Base-by-base conservation (phyloP, 2,329 filamentous ascomycete species). In the Penicillium aurantiogriseum region DNA sequence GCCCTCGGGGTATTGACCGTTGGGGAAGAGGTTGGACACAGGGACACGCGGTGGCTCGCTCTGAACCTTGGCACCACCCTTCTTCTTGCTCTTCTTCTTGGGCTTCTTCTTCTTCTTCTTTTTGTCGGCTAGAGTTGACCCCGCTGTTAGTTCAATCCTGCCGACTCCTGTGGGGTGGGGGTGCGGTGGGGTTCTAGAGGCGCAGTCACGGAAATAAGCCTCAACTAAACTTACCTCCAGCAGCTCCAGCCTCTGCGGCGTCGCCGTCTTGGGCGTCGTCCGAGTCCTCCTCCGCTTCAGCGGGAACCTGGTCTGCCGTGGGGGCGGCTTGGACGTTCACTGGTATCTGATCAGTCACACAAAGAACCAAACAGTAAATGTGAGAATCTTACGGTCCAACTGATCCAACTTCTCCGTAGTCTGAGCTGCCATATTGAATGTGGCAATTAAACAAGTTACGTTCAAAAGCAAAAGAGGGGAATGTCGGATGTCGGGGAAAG, bases 61-160 rank as follows among this genome's bases (percentile, higher is more conserved):
- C 77, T 95, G 91, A 47, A 82, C 81, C 55, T 88, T 91, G 51
- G 87, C 81, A 7, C 72, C 76, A 19, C 66, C 76, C 62, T 77
- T 79, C 69, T 86, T 89, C 83, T 89, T 88, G 80, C 86, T 88
- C 74, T 86, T 87, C 72, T 87, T 84, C 77, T 85, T 88, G 81
- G 87, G 90, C 82, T 91, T 91, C 82, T 92, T 92, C 80, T 92
- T 91, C 79, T 92, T 93, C 79, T 92, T 91, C 79, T 91, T 91
- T 77, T 90, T 90, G 51, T 77, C 76, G 40, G 69, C 76, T 70
- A 66, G 68, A 33, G 17, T 59, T 56, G 39, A 29, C 19, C 43
- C 29, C 38, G 55, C 40, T 44, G 50, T 59, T 33, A 63, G 52
- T 51, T 53, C 39, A 54, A 49, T 17, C 51, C 15, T 5, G 8